phyloP scores from a whole-genome alignment of 352 stramenopile genomes.

The Phytophthora quininea region DNA sequence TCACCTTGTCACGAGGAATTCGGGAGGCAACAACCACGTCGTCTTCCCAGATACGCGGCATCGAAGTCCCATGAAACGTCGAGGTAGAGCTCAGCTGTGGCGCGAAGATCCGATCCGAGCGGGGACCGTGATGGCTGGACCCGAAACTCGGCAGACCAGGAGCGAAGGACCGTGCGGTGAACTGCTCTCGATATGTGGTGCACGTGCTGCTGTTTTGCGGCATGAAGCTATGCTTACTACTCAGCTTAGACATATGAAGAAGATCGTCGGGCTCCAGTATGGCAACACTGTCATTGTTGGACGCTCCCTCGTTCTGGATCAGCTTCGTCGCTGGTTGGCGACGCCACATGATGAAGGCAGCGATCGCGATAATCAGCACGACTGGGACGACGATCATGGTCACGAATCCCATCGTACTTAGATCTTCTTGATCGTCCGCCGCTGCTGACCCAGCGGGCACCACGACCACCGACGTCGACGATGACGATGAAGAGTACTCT shows the following conservation, averaged over 20 bases:
- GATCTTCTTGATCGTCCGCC: background rate
- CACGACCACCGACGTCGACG: constrained; percentile 6
- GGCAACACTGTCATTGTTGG: constrained; percentile 27
- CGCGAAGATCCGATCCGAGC: constrained; percentile 16
- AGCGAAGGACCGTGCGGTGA: constrained; percentile 19
- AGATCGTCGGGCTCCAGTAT: constrained; percentile 37
- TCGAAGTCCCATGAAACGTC: constrained; percentile 9
- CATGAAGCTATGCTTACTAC: constrained; percentile 19
- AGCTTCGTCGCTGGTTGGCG: constrained; percentile 18
- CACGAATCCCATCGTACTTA: background rate
- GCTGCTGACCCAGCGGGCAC: background rate
- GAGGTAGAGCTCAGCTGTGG: constrained; percentile 13
- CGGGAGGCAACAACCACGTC: constrained; percentile 45
- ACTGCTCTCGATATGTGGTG: constrained; percentile 25
- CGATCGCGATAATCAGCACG: background rate
- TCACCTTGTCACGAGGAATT: constrained; percentile 49
- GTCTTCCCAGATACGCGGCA: constrained; percentile 42
- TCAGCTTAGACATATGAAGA: constrained; percentile 32
- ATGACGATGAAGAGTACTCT: background rate
- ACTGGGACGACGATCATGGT: background rate
- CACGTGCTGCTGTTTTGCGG: constrained; percentile 33
- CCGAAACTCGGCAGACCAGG: constrained; percentile 29
- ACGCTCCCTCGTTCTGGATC: constrained; percentile 7
- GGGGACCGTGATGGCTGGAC: constrained; percentile 16
- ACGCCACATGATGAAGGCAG: constrained; percentile 26